phyloP scores from a whole-genome alignment of 2,329 filamentous ascomycete species.

The Xylariales sp. region DNA sequence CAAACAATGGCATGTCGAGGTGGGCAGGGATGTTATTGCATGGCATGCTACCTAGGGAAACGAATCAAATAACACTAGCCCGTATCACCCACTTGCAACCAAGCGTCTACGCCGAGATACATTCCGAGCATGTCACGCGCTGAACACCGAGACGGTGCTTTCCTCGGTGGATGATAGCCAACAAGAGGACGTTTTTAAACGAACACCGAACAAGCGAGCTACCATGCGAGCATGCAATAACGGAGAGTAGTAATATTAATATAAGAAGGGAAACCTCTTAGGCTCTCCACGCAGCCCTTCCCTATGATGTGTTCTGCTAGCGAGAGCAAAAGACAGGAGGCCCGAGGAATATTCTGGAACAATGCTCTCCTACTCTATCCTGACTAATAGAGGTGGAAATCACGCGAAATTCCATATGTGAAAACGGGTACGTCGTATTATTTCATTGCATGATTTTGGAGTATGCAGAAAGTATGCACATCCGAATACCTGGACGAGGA shows the following conservation, averaged over 20 bases:
- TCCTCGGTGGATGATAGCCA: too few relatives aligned
- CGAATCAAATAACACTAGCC: not conserved
- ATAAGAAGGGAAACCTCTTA: constrained; percentile 6
- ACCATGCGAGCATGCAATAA: constrained; percentile 8
- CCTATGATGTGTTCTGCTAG: not conserved
- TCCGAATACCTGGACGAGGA: not conserved
- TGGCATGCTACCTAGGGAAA: not conserved
- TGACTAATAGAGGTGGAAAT: not conserved
- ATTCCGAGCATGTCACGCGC: too few relatives aligned
- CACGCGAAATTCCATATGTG: constrained; percentile 10
- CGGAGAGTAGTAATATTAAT: constrained; percentile 2
- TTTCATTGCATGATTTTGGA: constrained; percentile 11
- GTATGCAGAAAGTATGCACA: constrained; percentile 9
- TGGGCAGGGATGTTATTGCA: too few relatives aligned
- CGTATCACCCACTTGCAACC: too few relatives aligned
- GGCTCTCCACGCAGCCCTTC: not conserved
- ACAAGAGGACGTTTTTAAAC: not conserved
- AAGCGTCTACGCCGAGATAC: too few relatives aligned
- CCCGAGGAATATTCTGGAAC: constrained; percentile 18
- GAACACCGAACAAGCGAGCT: not conserved
- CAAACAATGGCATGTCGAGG: too few relatives aligned
- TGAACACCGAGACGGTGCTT: too few relatives aligned
- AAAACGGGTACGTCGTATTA: constrained; percentile 12
- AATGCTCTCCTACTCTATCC: constrained; percentile 1
- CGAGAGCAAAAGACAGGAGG: not conserved